phyloP scores from a whole-genome alignment of 2,329 filamentous ascomycete species.

The Xylariaceae sp. region DNA sequence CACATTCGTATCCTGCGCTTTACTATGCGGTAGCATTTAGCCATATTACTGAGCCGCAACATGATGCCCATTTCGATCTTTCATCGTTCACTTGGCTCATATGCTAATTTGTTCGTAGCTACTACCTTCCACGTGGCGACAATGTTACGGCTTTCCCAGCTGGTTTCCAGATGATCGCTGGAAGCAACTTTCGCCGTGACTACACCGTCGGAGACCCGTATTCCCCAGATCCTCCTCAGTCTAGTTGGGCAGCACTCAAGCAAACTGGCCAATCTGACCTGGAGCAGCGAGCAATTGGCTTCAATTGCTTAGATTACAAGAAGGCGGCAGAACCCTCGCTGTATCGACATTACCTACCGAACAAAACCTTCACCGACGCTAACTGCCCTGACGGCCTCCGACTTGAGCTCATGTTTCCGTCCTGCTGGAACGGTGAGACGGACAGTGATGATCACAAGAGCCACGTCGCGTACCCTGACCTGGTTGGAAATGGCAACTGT shows the following conservation, averaged over 20 bases:
- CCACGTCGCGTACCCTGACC: conserved; percentile 79
- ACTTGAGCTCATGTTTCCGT: conserved; percentile 85
- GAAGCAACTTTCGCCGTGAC: conserved; percentile 69
- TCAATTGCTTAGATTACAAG: conserved; percentile 91
- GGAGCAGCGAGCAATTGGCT: conserved; percentile 81
- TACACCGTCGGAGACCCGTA: conserved; percentile 73
- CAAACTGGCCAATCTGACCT: conserved; percentile 72
- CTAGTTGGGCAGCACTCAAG: conserved; percentile 68
- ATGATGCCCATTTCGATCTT: no score
- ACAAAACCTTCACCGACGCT: conserved; percentile 78
- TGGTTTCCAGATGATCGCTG: conserved; percentile 83
- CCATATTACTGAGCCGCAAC: no score
- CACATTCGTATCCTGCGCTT: neutral
- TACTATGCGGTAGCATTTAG: neutral
- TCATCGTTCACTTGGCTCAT: no score
- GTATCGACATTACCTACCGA: conserved; percentile 80
- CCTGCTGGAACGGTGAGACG: conserved; percentile 82
- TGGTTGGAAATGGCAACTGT: conserved; percentile 78
- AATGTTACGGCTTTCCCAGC: conserved; percentile 75
- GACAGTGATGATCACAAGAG: conserved; percentile 61
- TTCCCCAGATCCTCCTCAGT: conserved; percentile 68
- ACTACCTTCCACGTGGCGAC: conserved; percentile 77
- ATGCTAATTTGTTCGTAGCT: conserved; percentile 51
- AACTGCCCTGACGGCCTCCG: conserved; percentile 84
- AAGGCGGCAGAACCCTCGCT: conserved; percentile 72